phyloP scores from a whole-genome alignment of 2,329 filamentous ascomycete genomes.

The Endothia cerciana region DNA sequence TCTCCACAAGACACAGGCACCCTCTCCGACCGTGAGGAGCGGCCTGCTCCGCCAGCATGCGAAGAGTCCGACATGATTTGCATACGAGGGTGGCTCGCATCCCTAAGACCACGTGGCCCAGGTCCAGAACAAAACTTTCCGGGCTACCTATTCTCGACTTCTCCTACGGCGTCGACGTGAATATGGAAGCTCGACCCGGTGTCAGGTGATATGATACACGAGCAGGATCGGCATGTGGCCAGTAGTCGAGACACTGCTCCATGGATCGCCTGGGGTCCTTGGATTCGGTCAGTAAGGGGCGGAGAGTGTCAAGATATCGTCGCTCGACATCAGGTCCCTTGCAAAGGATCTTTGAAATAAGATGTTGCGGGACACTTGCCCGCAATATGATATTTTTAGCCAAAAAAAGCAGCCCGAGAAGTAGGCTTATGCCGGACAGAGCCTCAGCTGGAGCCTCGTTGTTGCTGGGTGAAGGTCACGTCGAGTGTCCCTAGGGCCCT shows the following conservation, averaged over 20 bases:
- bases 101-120: slow-evolving; percentile 3
- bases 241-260: slow-evolving; percentile 10
- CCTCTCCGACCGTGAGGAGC: slow-evolving; percentile 39
- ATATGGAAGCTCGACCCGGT: neutral
- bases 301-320: slow-evolving; percentile 1
- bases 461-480: slow-evolving; percentile 22
- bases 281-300: neutral
- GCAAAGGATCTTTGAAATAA: neutral
- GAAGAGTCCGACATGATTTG: slow-evolving; percentile 40
- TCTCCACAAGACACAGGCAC: slow-evolving; percentile 53
- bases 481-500: slow-evolving; percentile 3
- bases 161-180: neutral
- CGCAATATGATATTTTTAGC: slow-evolving; percentile 18
- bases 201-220: neutral
- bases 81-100: neutral
- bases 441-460: slow-evolving; percentile 26
- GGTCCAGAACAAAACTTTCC: neutral
- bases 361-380: slow-evolving; percentile 1
- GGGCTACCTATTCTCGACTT: neutral
- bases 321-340: neutral
- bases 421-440: slow-evolving; percentile 15
- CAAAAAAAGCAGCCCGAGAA: slow-evolving; percentile 6
- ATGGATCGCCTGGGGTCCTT: neutral
- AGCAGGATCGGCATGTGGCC: neutral
- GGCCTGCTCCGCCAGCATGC: slow-evolving; percentile 35